These are phyloP conservation scores for Chrysoporthe deuterocubensis DNA, from an alignment of 2,329 filamentous ascomycete genomes.

Conservation along the genomic window DNA sequence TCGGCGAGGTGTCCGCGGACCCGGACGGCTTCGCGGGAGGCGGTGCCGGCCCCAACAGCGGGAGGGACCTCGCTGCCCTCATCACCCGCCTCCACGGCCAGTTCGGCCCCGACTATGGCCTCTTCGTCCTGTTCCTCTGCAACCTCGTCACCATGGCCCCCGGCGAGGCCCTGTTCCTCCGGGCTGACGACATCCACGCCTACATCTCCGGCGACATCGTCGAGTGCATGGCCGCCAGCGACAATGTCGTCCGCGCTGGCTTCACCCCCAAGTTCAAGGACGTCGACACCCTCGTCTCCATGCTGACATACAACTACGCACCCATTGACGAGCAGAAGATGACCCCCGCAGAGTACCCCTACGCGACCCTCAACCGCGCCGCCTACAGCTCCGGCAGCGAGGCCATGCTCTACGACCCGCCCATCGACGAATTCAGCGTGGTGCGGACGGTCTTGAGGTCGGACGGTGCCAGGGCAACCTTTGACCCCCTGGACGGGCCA, in stretches of 20 bases:
- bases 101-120: slow-evolving; percentile 87
- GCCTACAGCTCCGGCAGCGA: slow-evolving; percentile 80
- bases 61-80: slow-evolving; percentile 75
- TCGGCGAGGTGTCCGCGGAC: slow-evolving; percentile 70
- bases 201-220: slow-evolving; percentile 94
- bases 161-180: slow-evolving; percentile 94
- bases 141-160: slow-evolving; percentile 89
- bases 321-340: slow-evolving; percentile 97
- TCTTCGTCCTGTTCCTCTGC: slow-evolving; percentile 96
- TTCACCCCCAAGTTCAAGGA: slow-evolving; percentile 99
- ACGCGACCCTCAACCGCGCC: slow-evolving; percentile 77
- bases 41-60: slow-evolving; percentile 69
- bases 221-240: slow-evolving; percentile 98
- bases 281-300: slow-evolving; percentile 81
- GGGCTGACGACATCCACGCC: slow-evolving; percentile 96
- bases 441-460: slow-evolving; percentile 76
- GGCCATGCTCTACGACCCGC: slow-evolving; percentile 84
- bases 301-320: slow-evolving; percentile 94
- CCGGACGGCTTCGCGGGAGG: slow-evolving; percentile 75
- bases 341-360: slow-evolving; percentile 81
- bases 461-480: slow-evolving; percentile 79
- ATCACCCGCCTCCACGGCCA: slow-evolving; percentile 78
- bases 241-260: slow-evolving; percentile 96
- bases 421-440: slow-evolving; percentile 95
- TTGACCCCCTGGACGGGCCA: slow-evolving; percentile 84